Conservation (phyloP, 495 filamentous ascomycete genomes). For the Talaromyces stipitatus region DNA sequence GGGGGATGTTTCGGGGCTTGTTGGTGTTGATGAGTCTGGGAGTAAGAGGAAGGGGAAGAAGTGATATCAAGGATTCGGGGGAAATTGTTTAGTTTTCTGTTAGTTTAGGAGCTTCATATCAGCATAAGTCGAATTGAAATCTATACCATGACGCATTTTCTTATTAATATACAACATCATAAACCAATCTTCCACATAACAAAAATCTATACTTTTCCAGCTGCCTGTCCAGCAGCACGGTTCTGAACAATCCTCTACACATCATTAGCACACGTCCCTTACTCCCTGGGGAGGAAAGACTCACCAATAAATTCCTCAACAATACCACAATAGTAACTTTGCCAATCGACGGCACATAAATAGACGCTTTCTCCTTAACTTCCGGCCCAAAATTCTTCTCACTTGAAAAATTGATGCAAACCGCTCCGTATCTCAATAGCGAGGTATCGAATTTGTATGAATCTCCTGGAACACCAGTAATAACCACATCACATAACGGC, state of each 20-base stretch:
- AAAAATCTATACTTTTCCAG: constrained; percentile 37
- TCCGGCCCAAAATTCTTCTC: constrained; percentile 88
- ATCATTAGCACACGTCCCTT: background rate
- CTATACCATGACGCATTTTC: background rate
- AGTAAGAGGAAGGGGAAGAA: background rate
- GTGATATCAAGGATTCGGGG: background rate
- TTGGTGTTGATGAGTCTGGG: background rate
- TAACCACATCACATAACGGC: constrained; percentile 85
- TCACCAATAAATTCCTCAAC: constrained; percentile 78
- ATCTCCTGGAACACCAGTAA: constrained; percentile 83
- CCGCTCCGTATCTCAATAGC: constrained; percentile 75
- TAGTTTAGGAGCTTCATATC: no score
- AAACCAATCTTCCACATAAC: background rate
- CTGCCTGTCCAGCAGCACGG: constrained; percentile 33
- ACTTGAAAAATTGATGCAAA: constrained; percentile 96
- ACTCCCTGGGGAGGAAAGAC: constrained; percentile 17
- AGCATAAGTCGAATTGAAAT: no score
- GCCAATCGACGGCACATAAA: constrained; percentile 93
- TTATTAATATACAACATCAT: constrained; percentile 3
- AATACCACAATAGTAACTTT: constrained; percentile 95
- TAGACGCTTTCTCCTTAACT: constrained; percentile 89
- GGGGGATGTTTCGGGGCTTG: constrained; percentile 4
- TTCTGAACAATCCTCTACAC: constrained; percentile 45
- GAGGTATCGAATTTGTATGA: constrained; percentile 81
- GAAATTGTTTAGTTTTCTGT: no score